Conservation (phyloP, 2,329 filamentous ascomycete species). For the Aspergillus ruber region DNA sequence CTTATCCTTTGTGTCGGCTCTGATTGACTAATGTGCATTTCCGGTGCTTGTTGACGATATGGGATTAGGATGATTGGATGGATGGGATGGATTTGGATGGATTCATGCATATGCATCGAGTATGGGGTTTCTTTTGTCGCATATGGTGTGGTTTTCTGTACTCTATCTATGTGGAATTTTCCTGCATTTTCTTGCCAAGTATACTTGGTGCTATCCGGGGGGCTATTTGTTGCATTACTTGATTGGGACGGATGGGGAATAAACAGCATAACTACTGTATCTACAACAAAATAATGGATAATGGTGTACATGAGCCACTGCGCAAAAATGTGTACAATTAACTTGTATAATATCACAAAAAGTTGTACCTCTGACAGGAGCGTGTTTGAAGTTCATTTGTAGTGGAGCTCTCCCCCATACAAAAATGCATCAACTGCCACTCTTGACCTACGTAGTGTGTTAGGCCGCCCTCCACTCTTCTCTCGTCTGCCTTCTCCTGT, state of each 20-base stretch:
- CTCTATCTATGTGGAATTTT: background rate
- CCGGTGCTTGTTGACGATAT: background rate
- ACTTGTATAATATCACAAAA: too few relatives aligned
- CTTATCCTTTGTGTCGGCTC: background rate
- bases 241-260: too few relatives aligned
- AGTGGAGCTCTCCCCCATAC: slow-evolving; percentile 8
- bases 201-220: too few relatives aligned
- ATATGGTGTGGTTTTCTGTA: background rate
- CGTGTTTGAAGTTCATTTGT: too few relatives aligned
- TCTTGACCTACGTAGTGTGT: slow-evolving; percentile 13
- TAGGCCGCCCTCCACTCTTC: background rate
- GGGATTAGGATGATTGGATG: background rate
- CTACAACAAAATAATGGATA: too few relatives aligned
- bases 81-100: background rate
- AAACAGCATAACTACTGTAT: too few relatives aligned
- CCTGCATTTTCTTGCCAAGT: too few relatives aligned
- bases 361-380: too few relatives aligned
- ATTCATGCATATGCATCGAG: background rate
- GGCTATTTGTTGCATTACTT: too few relatives aligned
- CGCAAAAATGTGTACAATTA: too few relatives aligned
- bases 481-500: background rate
- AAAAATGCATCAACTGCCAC: slow-evolving; percentile 11
- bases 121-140: background rate
- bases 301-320: too few relatives aligned
- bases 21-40: background rate